phyloP scores from a whole-genome alignment of 306 rosid species.

The Adenanthera pavonina region DNA sequence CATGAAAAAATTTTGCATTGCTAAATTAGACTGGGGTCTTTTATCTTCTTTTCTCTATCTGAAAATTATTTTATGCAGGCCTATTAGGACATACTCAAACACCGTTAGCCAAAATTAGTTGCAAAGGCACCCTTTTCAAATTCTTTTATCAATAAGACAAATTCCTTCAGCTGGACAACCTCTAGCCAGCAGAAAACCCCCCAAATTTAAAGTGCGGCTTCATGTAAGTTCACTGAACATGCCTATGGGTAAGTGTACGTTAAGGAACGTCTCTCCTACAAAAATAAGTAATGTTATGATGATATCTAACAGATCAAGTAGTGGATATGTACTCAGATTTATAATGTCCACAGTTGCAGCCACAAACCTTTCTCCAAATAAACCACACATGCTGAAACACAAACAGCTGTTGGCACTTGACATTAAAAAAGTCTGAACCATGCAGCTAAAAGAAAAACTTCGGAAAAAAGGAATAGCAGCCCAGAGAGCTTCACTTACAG shows the following conservation, averaged over 20 bases:
- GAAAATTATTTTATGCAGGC: constrained; percentile 1
- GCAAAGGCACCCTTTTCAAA: constrained; percentile 4
- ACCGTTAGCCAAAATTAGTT: constrained; percentile 8
- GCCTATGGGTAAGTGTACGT: not conserved
- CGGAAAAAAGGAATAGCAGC: constrained; percentile 19
- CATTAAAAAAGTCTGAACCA: constrained; percentile 24
- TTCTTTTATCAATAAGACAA: constrained; percentile 17
- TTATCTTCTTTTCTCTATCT: not conserved
- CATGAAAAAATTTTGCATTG: not conserved
- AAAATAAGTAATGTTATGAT: not conserved
- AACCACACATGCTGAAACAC: not conserved
- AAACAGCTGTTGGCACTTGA: not conserved
- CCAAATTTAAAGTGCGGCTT: constrained; percentile 18
- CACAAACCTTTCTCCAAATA: not conserved
- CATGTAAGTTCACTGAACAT: constrained; percentile 31
- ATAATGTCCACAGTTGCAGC: not conserved
- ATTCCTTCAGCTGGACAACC: constrained; percentile 11
- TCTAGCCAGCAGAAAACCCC: constrained; percentile 1
- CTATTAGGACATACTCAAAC: constrained; percentile 7
- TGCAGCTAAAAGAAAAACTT: constrained; percentile 15
- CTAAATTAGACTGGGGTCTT: constrained; percentile 7
- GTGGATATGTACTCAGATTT: not conserved
- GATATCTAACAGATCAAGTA: not conserved
- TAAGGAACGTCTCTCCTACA: not conserved
- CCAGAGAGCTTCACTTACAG: constrained; percentile 60